Conservation (phyloP, 352 stramenopile species). For the Phytophthora boehmeriae region DNA sequence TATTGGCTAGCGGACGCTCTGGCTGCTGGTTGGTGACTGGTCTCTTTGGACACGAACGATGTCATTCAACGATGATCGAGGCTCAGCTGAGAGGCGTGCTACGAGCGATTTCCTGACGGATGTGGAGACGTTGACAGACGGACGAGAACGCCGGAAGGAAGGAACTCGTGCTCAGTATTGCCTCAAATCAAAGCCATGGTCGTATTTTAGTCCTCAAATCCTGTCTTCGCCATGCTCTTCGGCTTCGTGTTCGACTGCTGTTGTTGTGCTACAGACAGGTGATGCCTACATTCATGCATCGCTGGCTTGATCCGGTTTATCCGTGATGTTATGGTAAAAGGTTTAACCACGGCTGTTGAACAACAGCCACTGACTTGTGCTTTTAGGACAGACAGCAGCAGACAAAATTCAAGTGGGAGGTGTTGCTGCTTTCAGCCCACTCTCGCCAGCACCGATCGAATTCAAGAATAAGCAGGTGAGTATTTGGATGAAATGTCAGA, state of each 20-base stretch:
- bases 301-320: too few relatives aligned
- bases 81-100: slow-evolving; percentile 15
- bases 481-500: slow-evolving; percentile 10
- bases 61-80: slow-evolving; percentile 27
- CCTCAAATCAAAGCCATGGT: slow-evolving; percentile 59
- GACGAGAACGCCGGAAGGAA: slow-evolving; percentile 9
- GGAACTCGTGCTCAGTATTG: slow-evolving; percentile 24
- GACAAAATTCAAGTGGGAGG: background rate
- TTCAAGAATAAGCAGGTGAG: slow-evolving; percentile 10
- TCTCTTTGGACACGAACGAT: slow-evolving; percentile 21
- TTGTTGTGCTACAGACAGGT: background rate
- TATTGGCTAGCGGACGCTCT: slow-evolving; percentile 6
- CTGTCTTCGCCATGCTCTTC: too few relatives aligned
- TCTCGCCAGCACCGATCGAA: too few relatives aligned
- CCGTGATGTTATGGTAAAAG: too few relatives aligned
- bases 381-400: background rate
- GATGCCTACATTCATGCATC: too few relatives aligned
- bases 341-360: too few relatives aligned
- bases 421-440: background rate
- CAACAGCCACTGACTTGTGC: too few relatives aligned
- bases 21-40: slow-evolving; percentile 12
- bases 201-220: slow-evolving; percentile 59
- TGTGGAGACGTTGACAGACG: slow-evolving; percentile 3
- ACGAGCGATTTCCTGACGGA: slow-evolving; percentile 14
- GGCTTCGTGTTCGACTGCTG: background rate